Evolutionary conservation across 192 early-diverging fungal species (phyloP), one percentile per base, ranked within the genome.

Genomic region (Coemansia sp.): DNA sequence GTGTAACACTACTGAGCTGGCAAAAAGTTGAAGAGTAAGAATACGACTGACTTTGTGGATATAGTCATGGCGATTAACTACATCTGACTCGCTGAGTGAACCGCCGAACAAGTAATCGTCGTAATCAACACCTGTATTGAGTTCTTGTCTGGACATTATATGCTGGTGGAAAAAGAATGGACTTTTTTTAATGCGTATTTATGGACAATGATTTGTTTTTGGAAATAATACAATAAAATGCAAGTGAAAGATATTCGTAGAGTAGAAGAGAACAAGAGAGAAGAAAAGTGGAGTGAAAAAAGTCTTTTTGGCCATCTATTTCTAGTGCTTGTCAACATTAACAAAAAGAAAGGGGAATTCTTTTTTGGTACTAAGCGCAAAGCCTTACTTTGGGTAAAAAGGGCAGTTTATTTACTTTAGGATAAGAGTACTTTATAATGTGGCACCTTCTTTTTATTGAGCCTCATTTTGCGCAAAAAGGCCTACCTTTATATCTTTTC

Each of bases 31-130:
- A n/a, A 59, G 32, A 14, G 57, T 37, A 16, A 59, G 4, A 11
- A 59, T 37, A 9, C 17, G 30, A 14, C 57, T 14, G 35, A 59
- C 57, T 37, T 37, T 59, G 57, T 59, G 30, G 32, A 59, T 19
- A 33, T 37, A 59, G 57, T 33, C 57, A n/a, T 59, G 30, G 57
- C 57, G 57, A 35, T 33, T 37, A 10, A 37, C 57, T 35, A 59
- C 6, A 30, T 55, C 52, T 13, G 52, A 55, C 52, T 55, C 52
- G 11, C 52, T 55, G 52, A 55, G 52, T 10, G 52, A 26, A 28
- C 52, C 52, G 26, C 52, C 52, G 14, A 55, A 55, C 52, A 55
- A 30, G 52, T 55, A 55, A 13, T 55, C 52, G 26, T 55, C 52
- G 52, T 55, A 55, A 16, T 55, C 52, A 13, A 13, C 11, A 13